These are phyloP conservation scores for Aspergillus ruber DNA, from an alignment of 2,329 filamentous ascomycete species.

Conservation along the genomic window DNA sequence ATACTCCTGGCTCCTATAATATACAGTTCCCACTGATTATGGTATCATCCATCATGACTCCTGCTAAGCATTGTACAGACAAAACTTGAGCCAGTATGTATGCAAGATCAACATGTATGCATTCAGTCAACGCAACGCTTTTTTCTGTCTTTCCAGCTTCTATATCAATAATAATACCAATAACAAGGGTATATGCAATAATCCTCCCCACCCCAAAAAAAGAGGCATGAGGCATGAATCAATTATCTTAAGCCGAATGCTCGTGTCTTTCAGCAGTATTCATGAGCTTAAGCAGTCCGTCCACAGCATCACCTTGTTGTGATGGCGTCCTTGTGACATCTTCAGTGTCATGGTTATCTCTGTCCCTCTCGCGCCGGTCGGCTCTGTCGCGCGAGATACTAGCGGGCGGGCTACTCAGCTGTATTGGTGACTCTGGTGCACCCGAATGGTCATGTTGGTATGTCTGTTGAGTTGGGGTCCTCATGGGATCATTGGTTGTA, in stretches of 20 bases:
- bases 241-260: slow-evolving; percentile 18
- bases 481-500: slow-evolving; percentile 10
- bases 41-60: too few species aligned
- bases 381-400: slow-evolving; percentile 14
- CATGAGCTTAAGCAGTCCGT: slow-evolving; percentile 36
- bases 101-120: too few species aligned
- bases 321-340: slow-evolving; percentile 14
- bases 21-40: background rate
- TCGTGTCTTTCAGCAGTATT: slow-evolving; percentile 25
- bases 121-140: too few species aligned
- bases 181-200: too few species aligned
- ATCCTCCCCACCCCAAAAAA: slow-evolving; percentile 1
- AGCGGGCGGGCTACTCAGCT: slow-evolving; percentile 30
- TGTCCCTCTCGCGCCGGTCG: background rate
- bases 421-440: slow-evolving; percentile 23
- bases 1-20: slow-evolving; percentile 1
- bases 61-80: too few species aligned
- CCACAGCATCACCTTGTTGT: slow-evolving; percentile 32
- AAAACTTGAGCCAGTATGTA: too few species aligned
- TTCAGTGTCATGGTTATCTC: background rate
- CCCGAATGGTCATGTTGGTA: slow-evolving; percentile 2
- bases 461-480: slow-evolving; percentile 15
- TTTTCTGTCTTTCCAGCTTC: too few species aligned
- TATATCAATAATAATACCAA: too few species aligned
- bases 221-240: background rate